A percentile compares a stretch with the other conserved stretches of the same genome.
Evolutionary conservation across 495 filamentous ascomycete genomes (phyloP).

Genomic region (Penicillium steckii): DNA sequence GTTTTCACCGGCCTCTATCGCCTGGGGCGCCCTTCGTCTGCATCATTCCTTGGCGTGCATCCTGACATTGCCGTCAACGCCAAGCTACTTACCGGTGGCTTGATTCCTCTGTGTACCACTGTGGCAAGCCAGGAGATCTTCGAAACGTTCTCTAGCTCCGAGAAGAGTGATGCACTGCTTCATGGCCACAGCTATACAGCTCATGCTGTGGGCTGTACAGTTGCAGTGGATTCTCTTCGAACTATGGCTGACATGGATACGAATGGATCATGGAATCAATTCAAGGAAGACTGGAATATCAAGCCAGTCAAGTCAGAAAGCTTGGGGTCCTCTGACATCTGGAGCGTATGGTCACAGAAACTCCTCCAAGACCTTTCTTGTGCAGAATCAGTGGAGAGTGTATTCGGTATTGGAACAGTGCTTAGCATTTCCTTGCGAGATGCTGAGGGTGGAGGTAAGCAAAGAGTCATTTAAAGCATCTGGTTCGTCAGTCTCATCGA

Average conservation of each 20-base stretch:
- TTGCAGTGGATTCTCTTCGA: conserved; percentile 59
- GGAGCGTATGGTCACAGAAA: conserved; percentile 66
- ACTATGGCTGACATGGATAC: conserved; percentile 55
- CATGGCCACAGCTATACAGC: conserved; percentile 84
- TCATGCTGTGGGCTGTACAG: conserved; percentile 71
- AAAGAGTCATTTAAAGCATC: background rate
- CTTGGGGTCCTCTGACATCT: conserved; percentile 34
- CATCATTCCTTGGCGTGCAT: conserved; percentile 62
- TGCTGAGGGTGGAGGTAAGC: conserved; percentile 43
- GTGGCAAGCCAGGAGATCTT: conserved; percentile 70
- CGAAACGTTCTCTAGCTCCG: conserved; percentile 59
- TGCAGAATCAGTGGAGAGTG: conserved; percentile 52
- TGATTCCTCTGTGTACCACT: conserved; percentile 72
- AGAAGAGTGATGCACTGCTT: conserved; percentile 70
- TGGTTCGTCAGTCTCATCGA: conserved; percentile 4
- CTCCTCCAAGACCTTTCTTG: conserved; percentile 57
- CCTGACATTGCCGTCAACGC: conserved; percentile 75
- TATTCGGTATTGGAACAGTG: conserved; percentile 70
- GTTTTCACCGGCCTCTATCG: conserved; percentile 82
- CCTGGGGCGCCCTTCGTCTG: conserved; percentile 62
- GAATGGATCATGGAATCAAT: conserved; percentile 48
- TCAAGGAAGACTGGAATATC: conserved; percentile 42
- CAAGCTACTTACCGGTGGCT: conserved; percentile 74
- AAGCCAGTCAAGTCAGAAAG: background rate
- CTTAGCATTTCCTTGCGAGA: conserved; percentile 61